phyloP scores from a whole-genome alignment of 345 rosid genomes.

The Iberis pinnata region DNA sequence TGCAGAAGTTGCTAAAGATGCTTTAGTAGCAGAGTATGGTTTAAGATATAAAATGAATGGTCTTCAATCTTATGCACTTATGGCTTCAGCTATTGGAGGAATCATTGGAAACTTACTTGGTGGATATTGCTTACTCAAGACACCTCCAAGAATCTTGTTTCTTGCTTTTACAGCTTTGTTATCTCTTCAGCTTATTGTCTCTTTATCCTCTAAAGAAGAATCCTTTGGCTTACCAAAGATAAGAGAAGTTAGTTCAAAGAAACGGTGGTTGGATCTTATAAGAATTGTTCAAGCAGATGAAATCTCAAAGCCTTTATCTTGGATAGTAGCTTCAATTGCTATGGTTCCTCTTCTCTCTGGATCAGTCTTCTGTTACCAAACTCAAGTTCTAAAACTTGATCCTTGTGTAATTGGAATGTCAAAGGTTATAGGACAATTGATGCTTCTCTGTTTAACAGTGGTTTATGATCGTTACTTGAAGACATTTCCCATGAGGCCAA shows the following conservation, averaged over 20 bases:
- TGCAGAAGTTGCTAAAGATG: constrained; percentile 80
- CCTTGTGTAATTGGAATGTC: constrained; percentile 77
- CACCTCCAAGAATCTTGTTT: constrained; percentile 32
- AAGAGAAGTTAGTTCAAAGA: constrained; percentile 33
- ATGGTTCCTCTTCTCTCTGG: constrained; percentile 72
- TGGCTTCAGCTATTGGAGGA: constrained; percentile 86
- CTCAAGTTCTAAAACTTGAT: constrained; percentile 62
- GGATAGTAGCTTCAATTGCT: constrained; percentile 67
- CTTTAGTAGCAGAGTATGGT: constrained; percentile 85
- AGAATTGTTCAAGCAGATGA: constrained; percentile 48
- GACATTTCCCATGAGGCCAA: constrained; percentile 56
- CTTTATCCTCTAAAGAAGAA: constrained; percentile 43
- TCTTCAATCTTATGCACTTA: constrained; percentile 77
- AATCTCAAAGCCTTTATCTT: constrained; percentile 48
- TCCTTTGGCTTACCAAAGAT: constrained; percentile 46
- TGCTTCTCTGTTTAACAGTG: constrained; percentile 53
- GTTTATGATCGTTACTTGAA: constrained; percentile 60
- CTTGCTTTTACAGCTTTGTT: constrained; percentile 46
- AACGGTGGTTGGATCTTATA: constrained; percentile 45
- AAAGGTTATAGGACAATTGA: constrained; percentile 63
- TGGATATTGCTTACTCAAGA: no score
- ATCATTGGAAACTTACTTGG: constrained; percentile 73
- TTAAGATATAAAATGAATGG: constrained; percentile 38
- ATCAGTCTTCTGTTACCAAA: constrained; percentile 76
- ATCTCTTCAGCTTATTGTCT: constrained; percentile 50